phyloP scores from a whole-genome alignment of 495 filamentous ascomycete genomes.

The Podospora australis region DNA sequence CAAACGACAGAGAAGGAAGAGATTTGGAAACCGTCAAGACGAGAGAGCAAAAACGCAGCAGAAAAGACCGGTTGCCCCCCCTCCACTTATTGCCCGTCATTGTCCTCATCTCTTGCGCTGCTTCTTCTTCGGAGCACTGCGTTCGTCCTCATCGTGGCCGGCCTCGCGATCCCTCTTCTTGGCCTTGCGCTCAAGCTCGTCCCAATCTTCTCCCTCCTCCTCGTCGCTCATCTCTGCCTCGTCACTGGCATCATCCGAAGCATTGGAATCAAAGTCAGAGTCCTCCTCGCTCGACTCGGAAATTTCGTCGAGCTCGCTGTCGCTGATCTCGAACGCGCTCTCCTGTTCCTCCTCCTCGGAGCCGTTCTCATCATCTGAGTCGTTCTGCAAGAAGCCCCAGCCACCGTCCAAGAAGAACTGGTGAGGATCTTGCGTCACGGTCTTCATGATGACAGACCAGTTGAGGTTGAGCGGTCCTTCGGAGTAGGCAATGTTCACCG shows the following conservation, averaged over 20 bases:
- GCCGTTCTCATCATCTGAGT: constrained; percentile 77
- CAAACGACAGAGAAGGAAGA: too few species aligned
- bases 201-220: constrained; percentile 85
- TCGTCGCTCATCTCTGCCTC: constrained; percentile 59
- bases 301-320: constrained; percentile 70
- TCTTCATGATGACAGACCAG: constrained; percentile 99
- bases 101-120: constrained; percentile 38
- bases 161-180: constrained; percentile 79
- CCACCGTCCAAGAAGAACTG: constrained; percentile 93
- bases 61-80: too few species aligned
- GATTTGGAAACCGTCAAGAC: too few species aligned
- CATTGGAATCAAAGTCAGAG: constrained; percentile 87
- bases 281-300: constrained; percentile 83
- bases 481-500: constrained; percentile 84
- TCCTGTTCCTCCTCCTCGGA: constrained; percentile 77
- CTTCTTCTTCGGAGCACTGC: constrained; percentile 34
- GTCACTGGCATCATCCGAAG: constrained; percentile 66
- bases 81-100: too few species aligned
- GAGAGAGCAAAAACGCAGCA: too few species aligned
- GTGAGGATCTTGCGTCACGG: constrained; percentile 86
- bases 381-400: constrained; percentile 86
- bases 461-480: constrained; percentile 97
- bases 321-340: constrained; percentile 81
- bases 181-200: constrained; percentile 84
- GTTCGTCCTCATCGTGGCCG: constrained; percentile 62